A percentile compares a stretch with the other conserved stretches of the same genome.
Conservation (phyloP, 176 grass and related monocot genomes). For the Eragrostis nindensis region DNA sequence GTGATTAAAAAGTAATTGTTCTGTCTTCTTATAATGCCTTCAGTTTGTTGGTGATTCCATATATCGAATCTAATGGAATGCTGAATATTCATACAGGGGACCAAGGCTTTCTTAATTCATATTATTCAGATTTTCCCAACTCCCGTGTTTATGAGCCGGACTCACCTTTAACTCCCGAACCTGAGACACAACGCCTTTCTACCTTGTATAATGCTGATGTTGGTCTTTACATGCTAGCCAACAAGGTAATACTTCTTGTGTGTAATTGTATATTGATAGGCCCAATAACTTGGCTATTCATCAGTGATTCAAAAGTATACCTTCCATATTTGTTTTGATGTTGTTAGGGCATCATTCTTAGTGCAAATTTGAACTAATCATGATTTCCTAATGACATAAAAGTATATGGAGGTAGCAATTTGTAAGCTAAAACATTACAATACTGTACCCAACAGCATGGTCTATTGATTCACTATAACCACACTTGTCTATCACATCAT, state of each 20-base stretch:
- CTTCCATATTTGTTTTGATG: too few species aligned
- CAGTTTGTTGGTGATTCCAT: neutral
- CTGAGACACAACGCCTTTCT: conserved; percentile 79
- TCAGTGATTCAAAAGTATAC: neutral
- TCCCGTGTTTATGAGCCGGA: conserved; percentile 85
- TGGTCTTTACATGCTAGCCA: conserved; percentile 99
- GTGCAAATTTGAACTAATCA: too few species aligned
- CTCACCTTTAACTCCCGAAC: conserved; percentile 72
- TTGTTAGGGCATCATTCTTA: too few species aligned
- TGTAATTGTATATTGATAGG: neutral
- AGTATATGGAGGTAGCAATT: neutral
- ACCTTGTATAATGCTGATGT: conserved; percentile 98
- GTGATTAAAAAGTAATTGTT: neutral
- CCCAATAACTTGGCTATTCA: neutral
- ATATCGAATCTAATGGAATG: conserved; percentile 22
- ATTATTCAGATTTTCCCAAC: conserved; percentile 93
- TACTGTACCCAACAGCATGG: neutral
- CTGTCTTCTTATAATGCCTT: conserved; percentile 19
- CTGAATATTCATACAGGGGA: conserved; percentile 53
- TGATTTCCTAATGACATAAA: too few species aligned
- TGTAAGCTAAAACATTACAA: neutral
- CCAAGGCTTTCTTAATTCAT: conserved; percentile 78
- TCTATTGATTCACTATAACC: neutral
- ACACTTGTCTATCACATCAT: neutral
- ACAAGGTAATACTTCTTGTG: conserved; percentile 66